Percentiles rank a stretch among this genome's conserved stretches.
These are phyloP conservation scores for Diaporthe citriasiana DNA, from an alignment of 2,329 filamentous ascomycete species.

Conservation along the genomic window DNA sequence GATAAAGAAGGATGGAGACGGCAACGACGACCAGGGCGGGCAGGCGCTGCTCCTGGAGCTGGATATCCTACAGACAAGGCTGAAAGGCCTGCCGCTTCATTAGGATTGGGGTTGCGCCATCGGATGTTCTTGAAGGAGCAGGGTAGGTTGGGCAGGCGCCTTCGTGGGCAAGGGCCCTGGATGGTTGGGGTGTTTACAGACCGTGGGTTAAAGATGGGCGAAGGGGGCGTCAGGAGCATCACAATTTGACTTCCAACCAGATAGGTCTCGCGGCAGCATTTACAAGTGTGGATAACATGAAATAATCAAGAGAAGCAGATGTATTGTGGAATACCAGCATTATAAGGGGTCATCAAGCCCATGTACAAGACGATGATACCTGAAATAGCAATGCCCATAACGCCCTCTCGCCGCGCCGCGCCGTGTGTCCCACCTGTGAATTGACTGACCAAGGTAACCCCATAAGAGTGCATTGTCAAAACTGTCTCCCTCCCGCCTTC, in stretches of 20 bases:
- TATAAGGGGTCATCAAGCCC: neutral
- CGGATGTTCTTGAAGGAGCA: neutral
- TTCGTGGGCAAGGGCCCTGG: neutral
- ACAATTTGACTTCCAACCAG: neutral
- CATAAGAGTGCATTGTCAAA: neutral
- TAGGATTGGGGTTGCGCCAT: neutral
- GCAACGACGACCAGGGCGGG: constrained; percentile 28
- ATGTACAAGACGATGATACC: neutral
- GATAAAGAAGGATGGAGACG: constrained; percentile 30
- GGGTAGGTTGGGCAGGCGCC: neutral
- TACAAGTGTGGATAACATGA: constrained; percentile 1
- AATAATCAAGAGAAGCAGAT: neutral
- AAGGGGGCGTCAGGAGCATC: constrained; percentile 21
- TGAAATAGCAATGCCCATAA: neutral
- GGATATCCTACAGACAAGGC: constrained; percentile 41
- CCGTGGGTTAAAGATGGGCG: neutral
- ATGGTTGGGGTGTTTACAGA: neutral
- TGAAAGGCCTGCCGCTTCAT: constrained; percentile 38
- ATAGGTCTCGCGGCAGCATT: constrained; percentile 3
- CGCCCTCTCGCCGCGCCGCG: constrained; percentile 13
- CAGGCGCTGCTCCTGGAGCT: constrained; percentile 38
- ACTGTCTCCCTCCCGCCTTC: neutral
- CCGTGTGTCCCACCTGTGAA: constrained; percentile 1
- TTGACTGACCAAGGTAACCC: neutral
- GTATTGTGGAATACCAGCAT: constrained; percentile 2